Base-by-base conservation (phyloP, 176 grass and related monocot species). In the Otatea glauca region DNA sequence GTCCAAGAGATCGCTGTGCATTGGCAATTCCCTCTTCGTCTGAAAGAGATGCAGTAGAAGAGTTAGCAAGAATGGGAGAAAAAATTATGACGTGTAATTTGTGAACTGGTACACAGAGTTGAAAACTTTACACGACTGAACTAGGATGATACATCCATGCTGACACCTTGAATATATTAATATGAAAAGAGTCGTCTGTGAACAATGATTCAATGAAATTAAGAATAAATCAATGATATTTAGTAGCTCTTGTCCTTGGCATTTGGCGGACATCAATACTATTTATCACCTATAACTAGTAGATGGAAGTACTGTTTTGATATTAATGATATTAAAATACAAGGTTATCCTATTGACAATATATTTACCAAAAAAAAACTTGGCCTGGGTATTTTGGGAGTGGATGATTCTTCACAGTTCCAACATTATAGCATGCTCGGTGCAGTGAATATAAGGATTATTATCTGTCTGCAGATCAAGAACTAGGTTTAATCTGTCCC, bases 1-100 rank as follows among this genome's bases (percentile, higher is more conserved):
- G 69, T 45, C 93, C 93, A 86, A 96, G 89, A 45, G 96, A 96
- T 72, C 23, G 96, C 75, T 99, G 96, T 32, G 96, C 96, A 86
- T 92, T 91, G 18, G 89, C 77, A 55, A 99, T 99, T 63, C 96
- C 93, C 62, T 96, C 93, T 77, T 92, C 90, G 11, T 93, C 95
- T 97, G 86, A 82, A 77, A 84, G 74, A 67, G 68, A 79, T 66
- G 66, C 6, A 48, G 13, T 16, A 18, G 35, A 83, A 72, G 34
- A 78, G 48, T 89, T 63, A 80, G 72, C 24, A 66, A 70, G 23
- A 74, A 62, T 14, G 4, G 25, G 4, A 38, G 12, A 21, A 16
- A 14, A 61, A 85, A 2, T 56, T 41, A 32, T 72, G 7, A 13
- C 75, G 23, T 58, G 5, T 15, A 37, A 78, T 64, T 85, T 50